phyloP scores from a whole-genome alignment of 768 basidiomycete genomes.

The Royoungia palumana region DNA sequence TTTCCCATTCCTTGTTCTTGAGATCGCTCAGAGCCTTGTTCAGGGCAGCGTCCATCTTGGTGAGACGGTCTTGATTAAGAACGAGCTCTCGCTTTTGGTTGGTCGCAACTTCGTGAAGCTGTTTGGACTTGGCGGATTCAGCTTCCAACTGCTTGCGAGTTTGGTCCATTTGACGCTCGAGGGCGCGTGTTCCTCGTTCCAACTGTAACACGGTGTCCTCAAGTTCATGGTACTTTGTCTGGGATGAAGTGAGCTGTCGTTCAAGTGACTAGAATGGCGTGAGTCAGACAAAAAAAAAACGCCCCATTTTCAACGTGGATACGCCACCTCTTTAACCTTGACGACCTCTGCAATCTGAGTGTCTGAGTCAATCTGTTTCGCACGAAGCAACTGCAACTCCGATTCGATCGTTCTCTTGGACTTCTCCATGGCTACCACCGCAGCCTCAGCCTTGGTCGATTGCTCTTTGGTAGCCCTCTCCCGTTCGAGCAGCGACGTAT shows the following conservation, averaged over 20 bases:
- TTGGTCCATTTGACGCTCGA: slow-evolving; percentile 69
- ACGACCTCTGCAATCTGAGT: slow-evolving; percentile 56
- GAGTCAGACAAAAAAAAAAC: not conserved
- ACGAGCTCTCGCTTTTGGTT: slow-evolving; percentile 67
- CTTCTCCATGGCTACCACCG: slow-evolving; percentile 62
- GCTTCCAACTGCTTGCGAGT: slow-evolving; percentile 68
- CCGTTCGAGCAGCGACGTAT: slow-evolving; percentile 61
- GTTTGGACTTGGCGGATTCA: slow-evolving; percentile 68
- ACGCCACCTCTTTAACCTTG: slow-evolving; percentile 71
- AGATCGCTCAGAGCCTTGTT: slow-evolving; percentile 79
- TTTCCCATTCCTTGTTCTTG: slow-evolving; percentile 79
- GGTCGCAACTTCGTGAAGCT: slow-evolving; percentile 65
- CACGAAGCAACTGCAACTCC: slow-evolving; percentile 66
- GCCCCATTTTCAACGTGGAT: not conserved
- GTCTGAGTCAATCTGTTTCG: slow-evolving; percentile 67
- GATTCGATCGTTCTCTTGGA: slow-evolving; percentile 64
- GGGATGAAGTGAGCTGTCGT: slow-evolving; percentile 67
- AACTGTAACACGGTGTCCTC: slow-evolving; percentile 85
- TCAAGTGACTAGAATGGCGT: slow-evolving; percentile 56
- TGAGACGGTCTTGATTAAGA: slow-evolving; percentile 63
- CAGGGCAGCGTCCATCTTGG: slow-evolving; percentile 74
- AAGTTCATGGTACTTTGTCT: slow-evolving; percentile 76
- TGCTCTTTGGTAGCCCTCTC: slow-evolving; percentile 52
- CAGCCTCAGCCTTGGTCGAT: slow-evolving; percentile 45
- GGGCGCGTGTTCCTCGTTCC: slow-evolving; percentile 76